Conservation (phyloP, 2,329 filamentous ascomycete genomes). For the Aspergillus pseudoglaucus region DNA sequence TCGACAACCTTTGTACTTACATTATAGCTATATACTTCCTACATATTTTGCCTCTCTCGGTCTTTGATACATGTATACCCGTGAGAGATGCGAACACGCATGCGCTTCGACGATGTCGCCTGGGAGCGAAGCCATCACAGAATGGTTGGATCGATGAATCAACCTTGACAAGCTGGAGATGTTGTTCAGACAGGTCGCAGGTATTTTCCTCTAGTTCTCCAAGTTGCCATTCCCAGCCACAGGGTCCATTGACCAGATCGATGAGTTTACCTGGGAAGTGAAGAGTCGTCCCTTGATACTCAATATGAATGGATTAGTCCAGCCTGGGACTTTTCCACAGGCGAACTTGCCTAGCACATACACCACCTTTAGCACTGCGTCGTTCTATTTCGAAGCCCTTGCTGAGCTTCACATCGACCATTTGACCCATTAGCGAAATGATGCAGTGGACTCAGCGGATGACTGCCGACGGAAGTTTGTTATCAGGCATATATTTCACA, state of each 20-base stretch:
- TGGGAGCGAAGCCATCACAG: slow-evolving; percentile 9
- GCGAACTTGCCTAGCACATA: neutral
- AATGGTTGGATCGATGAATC: slow-evolving; percentile 5
- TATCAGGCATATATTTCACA: neutral
- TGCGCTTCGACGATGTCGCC: slow-evolving; percentile 12
- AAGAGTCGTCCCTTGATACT: slow-evolving; percentile 32
- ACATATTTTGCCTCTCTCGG: no score
- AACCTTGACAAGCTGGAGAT: neutral
- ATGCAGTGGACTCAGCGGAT: neutral
- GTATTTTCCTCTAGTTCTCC: slow-evolving; percentile 26
- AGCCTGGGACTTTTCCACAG: slow-evolving; percentile 19
- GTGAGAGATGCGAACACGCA: slow-evolving; percentile 5
- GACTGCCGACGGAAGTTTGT: slow-evolving; percentile 1
- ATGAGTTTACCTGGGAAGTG: slow-evolving; percentile 23
- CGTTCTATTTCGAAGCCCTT: neutral
- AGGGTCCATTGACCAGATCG: slow-evolving; percentile 26
- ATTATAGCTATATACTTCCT: no score
- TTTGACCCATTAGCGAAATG: slow-evolving; percentile 1
- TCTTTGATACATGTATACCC: no score
- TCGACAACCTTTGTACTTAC: no score
- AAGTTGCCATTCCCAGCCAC: slow-evolving; percentile 24
- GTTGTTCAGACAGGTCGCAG: slow-evolving; percentile 13
- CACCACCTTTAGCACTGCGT: neutral
- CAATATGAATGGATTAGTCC: slow-evolving; percentile 36
- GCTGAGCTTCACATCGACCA: slow-evolving; percentile 3